These are phyloP conservation scores for Boletus pseudo-olivaceus DNA, from an alignment of 768 basidiomycete species.

Conservation along the genomic window DNA sequence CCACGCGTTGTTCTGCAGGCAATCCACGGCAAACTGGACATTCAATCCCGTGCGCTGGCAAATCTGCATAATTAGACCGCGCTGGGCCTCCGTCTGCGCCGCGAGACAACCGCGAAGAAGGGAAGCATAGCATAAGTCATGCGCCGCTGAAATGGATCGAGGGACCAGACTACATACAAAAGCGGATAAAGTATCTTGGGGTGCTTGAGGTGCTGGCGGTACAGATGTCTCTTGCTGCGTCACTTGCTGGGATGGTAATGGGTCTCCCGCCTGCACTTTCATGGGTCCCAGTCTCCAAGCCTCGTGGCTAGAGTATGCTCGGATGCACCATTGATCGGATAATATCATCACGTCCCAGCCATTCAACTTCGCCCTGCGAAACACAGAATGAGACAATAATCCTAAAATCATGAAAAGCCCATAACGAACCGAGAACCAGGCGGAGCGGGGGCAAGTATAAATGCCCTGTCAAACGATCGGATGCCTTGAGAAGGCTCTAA, in stretches of 20 bases:
- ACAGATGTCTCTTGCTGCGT: conserved; percentile 22
- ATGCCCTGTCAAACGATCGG: conserved; percentile 91
- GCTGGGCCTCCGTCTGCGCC: conserved; percentile 64
- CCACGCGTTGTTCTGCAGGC: conserved; percentile 83
- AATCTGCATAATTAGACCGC: conserved; percentile 65
- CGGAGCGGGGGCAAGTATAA: conserved; percentile 77
- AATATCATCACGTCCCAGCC: conserved; percentile 92
- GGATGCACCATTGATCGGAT: conserved; percentile 83
- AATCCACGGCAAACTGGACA: conserved; percentile 76
- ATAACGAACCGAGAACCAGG: conserved; percentile 76
- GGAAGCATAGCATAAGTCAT: conserved; percentile 9
- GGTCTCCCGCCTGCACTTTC: conserved; percentile 57
- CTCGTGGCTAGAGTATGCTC: conserved; percentile 77
- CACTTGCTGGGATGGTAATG: conserved; percentile 17
- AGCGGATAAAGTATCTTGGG: conserved; percentile 49
- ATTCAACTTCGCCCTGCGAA: conserved; percentile 61
- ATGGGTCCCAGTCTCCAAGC: conserved; percentile 78
- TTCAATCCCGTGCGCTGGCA: conserved; percentile 76
- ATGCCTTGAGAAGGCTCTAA: conserved; percentile 71
- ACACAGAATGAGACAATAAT: conserved; percentile 11
- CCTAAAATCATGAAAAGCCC: not conserved
- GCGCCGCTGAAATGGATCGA: conserved; percentile 5
- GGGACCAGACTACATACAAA: conserved; percentile 48
- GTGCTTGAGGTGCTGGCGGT: conserved; percentile 35
- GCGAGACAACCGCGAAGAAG: conserved; percentile 11